phyloP scores from a whole-genome alignment of 257 asterid genomes.

The Ocimum tenuiflorum region DNA sequence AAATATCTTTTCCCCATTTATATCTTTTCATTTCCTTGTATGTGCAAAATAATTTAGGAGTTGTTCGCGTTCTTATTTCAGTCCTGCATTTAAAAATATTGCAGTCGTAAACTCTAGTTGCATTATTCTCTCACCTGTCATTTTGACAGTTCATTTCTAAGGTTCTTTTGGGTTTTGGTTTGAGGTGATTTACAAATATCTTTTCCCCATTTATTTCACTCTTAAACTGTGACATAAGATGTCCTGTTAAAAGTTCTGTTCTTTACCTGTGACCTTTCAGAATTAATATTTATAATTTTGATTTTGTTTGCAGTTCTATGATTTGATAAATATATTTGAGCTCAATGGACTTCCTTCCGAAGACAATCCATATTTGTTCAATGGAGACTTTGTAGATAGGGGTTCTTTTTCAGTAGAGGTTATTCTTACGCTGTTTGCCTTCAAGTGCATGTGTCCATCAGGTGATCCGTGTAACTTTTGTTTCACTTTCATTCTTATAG shows the following conservation, averaged over 20 bases:
- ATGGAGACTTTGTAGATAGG: constrained; percentile 97
- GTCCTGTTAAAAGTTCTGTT: not conserved
- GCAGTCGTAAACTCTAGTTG: too few relatives aligned
- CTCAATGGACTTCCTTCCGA: constrained; percentile 98
- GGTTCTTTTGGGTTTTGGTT: too few relatives aligned
- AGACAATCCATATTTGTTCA: constrained; percentile 94
- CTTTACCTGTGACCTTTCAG: not conserved
- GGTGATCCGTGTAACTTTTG: constrained; percentile 37
- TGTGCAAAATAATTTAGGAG: not conserved
- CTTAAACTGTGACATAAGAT: not conserved
- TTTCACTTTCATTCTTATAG: constrained; percentile 1
- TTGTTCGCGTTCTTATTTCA: not conserved
- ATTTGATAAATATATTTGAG: constrained; percentile 86
- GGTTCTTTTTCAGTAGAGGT: constrained; percentile 95
- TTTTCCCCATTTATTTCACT: too few relatives aligned
- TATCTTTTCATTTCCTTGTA: not conserved
- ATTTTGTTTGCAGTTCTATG: constrained; percentile 73
- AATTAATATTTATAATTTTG: constrained; percentile 10
- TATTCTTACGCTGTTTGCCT: constrained; percentile 86
- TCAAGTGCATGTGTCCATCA: constrained; percentile 97
- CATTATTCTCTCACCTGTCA: too few relatives aligned
- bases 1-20: too few relatives aligned
- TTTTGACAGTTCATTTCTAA: too few relatives aligned
- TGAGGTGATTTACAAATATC: too few relatives aligned
- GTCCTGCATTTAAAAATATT: not conserved